Evolutionary conservation across 2,329 filamentous ascomycete species (phyloP).

Genomic region (Sarocladiaceae sp.): DNA sequence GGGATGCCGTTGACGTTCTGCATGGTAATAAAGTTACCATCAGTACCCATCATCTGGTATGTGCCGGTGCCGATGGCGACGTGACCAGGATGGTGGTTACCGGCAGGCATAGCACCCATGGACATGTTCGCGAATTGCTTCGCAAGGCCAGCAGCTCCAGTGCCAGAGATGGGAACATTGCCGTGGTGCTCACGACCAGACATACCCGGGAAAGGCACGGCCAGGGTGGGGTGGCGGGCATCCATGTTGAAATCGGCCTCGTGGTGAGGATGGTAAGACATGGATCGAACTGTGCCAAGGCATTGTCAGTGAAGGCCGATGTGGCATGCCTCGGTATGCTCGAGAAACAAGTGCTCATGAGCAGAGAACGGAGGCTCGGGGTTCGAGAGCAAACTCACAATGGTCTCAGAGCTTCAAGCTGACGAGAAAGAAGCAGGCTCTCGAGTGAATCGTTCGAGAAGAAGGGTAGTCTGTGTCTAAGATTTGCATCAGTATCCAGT

Average conservation of each 20-base stretch:
- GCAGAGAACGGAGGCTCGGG: too few relatives aligned
- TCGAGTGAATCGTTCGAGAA: not conserved
- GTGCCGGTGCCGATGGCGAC: slow-evolving; percentile 29
- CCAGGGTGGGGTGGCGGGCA: slow-evolving; percentile 23
- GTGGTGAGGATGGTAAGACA: slow-evolving; percentile 30
- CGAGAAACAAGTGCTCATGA: too few relatives aligned
- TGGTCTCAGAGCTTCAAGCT: too few relatives aligned
- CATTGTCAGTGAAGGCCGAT: too few relatives aligned
- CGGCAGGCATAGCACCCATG: slow-evolving; percentile 30
- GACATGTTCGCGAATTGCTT: slow-evolving; percentile 34
- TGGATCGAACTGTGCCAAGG: slow-evolving; percentile 18
- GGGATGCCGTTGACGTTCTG: too few relatives aligned
- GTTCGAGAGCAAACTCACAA: too few relatives aligned
- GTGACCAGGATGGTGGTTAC: slow-evolving; percentile 21
- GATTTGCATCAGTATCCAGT: not conserved
- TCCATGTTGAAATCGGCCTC: slow-evolving; percentile 30
- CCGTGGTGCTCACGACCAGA: slow-evolving; percentile 23
- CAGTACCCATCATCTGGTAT: slow-evolving; percentile 32
- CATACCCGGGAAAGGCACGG: slow-evolving; percentile 25
- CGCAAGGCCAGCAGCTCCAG: slow-evolving; percentile 26
- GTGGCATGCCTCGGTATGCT: too few relatives aligned
- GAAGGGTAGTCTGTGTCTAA: not conserved
- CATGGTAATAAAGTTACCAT: slow-evolving; percentile 34
- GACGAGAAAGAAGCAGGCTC: not conserved
- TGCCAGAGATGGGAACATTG: slow-evolving; percentile 14